phyloP scores from a whole-genome alignment of 257 asterid species.

The Scutellaria minor region DNA sequence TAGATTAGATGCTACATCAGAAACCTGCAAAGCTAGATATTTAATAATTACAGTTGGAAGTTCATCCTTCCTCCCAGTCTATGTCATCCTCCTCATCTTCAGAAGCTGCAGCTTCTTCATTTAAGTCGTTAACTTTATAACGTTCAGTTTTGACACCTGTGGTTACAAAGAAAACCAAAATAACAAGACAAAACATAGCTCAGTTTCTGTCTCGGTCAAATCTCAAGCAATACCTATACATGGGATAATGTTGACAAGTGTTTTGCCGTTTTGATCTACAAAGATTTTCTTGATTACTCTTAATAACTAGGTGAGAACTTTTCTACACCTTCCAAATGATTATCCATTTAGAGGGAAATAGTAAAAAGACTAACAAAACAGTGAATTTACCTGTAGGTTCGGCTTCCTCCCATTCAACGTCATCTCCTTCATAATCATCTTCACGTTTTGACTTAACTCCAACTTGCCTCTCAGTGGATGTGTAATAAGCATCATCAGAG shows the following conservation, averaged over 20 bases:
- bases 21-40: constrained; percentile 9
- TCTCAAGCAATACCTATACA: no score
- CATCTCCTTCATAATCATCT: constrained; percentile 64
- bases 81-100: constrained; percentile 68
- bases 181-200: not conserved
- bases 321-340: no score
- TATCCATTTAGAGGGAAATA: no score
- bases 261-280: not conserved
- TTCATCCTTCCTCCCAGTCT: constrained; percentile 91
- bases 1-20: constrained; percentile 20
- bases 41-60: not conserved
- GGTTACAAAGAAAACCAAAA: constrained; percentile 19
- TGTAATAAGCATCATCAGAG: constrained; percentile 37
- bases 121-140: constrained; percentile 67
- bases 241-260: not conserved
- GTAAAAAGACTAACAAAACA: constrained; percentile 4
- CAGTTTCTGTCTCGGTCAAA: constrained; percentile 6
- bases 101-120: constrained; percentile 75
- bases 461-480: constrained; percentile 66
- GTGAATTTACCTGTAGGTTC: constrained; percentile 61
- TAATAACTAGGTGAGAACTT: not conserved
- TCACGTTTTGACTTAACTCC: constrained; percentile 83
- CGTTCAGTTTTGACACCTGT: constrained; percentile 54
- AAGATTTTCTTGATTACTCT: not conserved
- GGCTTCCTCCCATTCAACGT: constrained; percentile 75